Evolutionary conservation across 495 filamentous ascomycete species (phyloP), one percentile per base, ranked within the genome.

Genomic region (Letharia columbiana): DNA sequence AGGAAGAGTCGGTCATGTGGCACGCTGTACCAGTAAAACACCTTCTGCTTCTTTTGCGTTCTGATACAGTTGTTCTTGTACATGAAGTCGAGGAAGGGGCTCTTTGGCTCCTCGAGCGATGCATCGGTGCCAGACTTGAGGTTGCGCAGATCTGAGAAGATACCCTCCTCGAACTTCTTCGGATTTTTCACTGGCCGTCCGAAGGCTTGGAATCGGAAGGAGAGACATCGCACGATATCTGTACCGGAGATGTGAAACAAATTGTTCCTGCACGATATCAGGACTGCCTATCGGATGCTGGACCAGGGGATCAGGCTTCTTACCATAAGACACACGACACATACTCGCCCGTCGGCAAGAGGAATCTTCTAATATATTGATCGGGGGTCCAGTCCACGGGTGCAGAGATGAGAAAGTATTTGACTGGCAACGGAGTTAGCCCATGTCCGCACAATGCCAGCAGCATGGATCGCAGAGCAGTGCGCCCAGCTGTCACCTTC

Each of bases 31-130:
- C 94, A 98, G 79, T 97, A 98, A 72, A 98, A 98, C 70, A 98
- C 94, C 81, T 98, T 98, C 74, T 98, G 94, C 84, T 98, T 98
- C 86, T 98, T 98, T 77, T 98, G 94, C 37, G 94, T 98, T 69
- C 94, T 86, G 71, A 98, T 98, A 84, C 94, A 98, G 78, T 98
- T 98, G 82, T 98, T 98, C 84, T 98, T 98, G 83, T 98, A 98
- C 60, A 98, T 82, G 78, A 98, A 98, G 75, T 98, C 94, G 61
- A 98, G 84, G 79, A 98, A 98, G 3, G 90, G 86, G 80, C 93
- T 97, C 83, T 98, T 98, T 45, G 94, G 94, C 77, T 98, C 94
- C 78, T 98, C 94, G 47, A 98, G 87, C 35, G 93, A 96, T n/a
- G 94, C 94, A 83, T 98, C 94, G 73, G 92, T 97, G 61, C 94